Conservation (phyloP, 345 rosid genomes). For the Anacardium occidentale region DNA sequence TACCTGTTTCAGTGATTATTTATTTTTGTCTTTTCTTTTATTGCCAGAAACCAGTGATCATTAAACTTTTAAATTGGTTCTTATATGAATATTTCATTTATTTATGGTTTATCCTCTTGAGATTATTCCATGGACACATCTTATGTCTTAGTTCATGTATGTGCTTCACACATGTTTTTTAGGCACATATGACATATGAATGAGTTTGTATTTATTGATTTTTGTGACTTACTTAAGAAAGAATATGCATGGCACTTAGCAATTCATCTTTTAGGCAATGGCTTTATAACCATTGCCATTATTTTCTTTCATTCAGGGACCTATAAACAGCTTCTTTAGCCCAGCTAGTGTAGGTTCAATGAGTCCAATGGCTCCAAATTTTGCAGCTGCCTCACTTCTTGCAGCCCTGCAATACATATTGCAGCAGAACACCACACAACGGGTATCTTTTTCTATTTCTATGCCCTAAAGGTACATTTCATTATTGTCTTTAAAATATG, state of each 20-base stretch:
- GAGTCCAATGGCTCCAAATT: slow-evolving; percentile 47
- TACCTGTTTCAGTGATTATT: neutral
- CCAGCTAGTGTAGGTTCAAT: slow-evolving; percentile 49
- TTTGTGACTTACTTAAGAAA: slow-evolving; percentile 8
- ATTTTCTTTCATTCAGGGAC: slow-evolving; percentile 52
- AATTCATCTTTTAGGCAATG: slow-evolving; percentile 36
- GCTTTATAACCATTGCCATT: slow-evolving; percentile 36
- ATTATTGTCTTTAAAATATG: neutral
- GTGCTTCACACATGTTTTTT: neutral
- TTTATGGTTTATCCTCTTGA: neutral
- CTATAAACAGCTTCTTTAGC: slow-evolving; percentile 45
- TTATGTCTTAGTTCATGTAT: neutral
- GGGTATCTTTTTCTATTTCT: slow-evolving; percentile 43
- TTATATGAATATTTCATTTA: neutral
- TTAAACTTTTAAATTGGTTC: neutral
- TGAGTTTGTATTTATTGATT: neutral
- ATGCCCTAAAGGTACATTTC: neutral
- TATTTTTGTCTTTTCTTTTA: neutral
- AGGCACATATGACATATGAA: neutral
- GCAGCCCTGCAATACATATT: slow-evolving; percentile 76
- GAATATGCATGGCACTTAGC: slow-evolving; percentile 30
- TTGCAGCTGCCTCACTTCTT: slow-evolving; percentile 48
- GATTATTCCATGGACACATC: neutral
- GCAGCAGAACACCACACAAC: slow-evolving; percentile 78
- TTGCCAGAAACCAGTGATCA: neutral